Conservation (phyloP, 1,284 basidiomycete species). For the Caloboletus firmus region DNA sequence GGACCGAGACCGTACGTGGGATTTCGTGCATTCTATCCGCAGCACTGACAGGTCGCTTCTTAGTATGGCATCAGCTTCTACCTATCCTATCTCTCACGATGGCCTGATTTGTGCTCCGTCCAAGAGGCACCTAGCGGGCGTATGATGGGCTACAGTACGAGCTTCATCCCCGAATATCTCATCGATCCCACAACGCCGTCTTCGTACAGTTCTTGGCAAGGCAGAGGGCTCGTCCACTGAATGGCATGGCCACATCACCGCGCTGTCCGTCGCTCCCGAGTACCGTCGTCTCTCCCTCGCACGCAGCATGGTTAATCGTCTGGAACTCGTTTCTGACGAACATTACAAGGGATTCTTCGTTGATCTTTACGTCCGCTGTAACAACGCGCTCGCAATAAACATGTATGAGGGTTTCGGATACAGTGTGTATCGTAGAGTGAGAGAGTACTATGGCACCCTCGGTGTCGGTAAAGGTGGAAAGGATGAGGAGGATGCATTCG, state of each 20-base stretch:
- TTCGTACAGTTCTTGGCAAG: conserved; percentile 73
- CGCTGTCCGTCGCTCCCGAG: conserved; percentile 87
- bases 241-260: conserved; percentile 91
- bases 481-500: conserved; percentile 90
- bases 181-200: conserved; percentile 7
- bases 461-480: conserved; percentile 64
- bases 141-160: conserved; percentile 84
- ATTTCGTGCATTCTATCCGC: not conserved
- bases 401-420: conserved; percentile 91
- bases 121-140: conserved; percentile 77
- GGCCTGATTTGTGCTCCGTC: conserved; percentile 86
- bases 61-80: conserved; percentile 88
- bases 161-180: conserved; percentile 5
- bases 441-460: conserved; percentile 82
- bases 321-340: conserved; percentile 80
- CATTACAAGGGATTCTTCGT: conserved; percentile 82
- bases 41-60: conserved; percentile 4
- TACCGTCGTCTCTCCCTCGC: conserved; percentile 85
- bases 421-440: conserved; percentile 81
- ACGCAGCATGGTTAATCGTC: conserved; percentile 75
- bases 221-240: conserved; percentile 73
- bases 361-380: conserved; percentile 87
- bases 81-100: conserved; percentile 80
- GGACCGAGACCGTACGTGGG: conserved; percentile 83
- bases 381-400: conserved; percentile 70